These are phyloP conservation scores for Rhizophagus clarus DNA, from an alignment of 192 early-diverging fungal species.

Conservation along the genomic window DNA sequence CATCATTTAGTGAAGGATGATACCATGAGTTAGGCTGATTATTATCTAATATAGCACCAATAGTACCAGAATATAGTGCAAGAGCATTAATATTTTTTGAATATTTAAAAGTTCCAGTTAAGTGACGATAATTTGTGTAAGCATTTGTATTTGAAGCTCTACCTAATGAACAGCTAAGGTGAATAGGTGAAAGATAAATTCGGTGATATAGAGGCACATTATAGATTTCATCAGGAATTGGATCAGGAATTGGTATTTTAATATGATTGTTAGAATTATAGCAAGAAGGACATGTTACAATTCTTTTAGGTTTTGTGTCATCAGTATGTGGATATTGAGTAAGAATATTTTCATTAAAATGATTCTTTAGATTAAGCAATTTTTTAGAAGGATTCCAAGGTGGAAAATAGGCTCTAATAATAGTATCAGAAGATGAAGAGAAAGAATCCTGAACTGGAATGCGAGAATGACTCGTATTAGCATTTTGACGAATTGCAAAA, in stretches of 20 bases:
- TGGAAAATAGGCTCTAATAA: no score
- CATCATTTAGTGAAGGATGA: not conserved
- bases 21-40: not conserved
- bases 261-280: not conserved
- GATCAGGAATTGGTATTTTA: not conserved
- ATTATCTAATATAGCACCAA: constrained; percentile 2
- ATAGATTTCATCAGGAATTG: not conserved
- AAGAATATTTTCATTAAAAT: no score
- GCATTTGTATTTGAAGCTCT: not conserved
- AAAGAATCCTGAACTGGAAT: no score
- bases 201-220: not conserved
- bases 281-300: not conserved
- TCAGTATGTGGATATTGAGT: no score
- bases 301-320: no score
- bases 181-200: not conserved
- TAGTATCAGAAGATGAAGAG: no score
- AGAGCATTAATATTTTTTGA: not conserved
- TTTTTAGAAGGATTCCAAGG: no score
- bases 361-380: no score
- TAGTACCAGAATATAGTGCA: not conserved
- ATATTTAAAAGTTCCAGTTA: not conserved
- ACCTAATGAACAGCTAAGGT: not conserved
- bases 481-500: no score
- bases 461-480: no score
- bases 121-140: not conserved